Conservation (phyloP, 1,284 basidiomycete species). For the Irpex rosettiformis region DNA sequence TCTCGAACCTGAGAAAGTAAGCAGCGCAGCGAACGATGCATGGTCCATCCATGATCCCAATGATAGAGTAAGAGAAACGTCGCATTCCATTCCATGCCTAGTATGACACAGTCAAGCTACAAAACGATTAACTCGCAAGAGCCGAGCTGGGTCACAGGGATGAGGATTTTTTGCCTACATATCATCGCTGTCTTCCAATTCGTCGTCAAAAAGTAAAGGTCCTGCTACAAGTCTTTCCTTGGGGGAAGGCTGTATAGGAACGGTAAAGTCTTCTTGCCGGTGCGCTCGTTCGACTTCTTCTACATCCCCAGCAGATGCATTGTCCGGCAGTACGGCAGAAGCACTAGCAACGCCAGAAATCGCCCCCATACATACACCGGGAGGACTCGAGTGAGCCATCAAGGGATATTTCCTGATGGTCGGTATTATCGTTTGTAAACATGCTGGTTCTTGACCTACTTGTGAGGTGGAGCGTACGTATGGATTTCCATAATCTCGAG, state of each 20-base stretch:
- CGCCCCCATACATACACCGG: background rate
- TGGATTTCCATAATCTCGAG: background rate
- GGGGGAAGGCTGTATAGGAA: background rate
- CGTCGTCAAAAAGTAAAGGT: conserved; percentile 20
- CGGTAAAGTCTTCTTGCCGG: background rate
- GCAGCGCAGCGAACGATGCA: background rate
- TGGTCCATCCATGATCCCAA: background rate
- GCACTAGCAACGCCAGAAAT: background rate
- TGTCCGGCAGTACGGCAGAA: background rate
- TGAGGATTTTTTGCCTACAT: background rate
- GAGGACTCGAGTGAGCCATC: background rate
- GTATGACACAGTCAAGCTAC: background rate
- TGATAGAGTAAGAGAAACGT: background rate
- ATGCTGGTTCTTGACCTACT: background rate
- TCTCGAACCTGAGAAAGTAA: background rate
- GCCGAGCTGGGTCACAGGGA: too few species aligned
- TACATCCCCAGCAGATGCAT: background rate
- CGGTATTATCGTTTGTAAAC: background rate
- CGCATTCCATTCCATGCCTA: background rate
- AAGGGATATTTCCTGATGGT: background rate
- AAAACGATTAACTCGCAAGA: too few species aligned
- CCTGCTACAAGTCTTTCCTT: conserved; percentile 15
- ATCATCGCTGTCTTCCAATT: conserved; percentile 10
- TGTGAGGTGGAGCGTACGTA: background rate
- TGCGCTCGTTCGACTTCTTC: background rate